Base-by-base conservation (phyloP, 2,329 filamentous ascomycete genomes). In the Paraphoma sp. region DNA sequence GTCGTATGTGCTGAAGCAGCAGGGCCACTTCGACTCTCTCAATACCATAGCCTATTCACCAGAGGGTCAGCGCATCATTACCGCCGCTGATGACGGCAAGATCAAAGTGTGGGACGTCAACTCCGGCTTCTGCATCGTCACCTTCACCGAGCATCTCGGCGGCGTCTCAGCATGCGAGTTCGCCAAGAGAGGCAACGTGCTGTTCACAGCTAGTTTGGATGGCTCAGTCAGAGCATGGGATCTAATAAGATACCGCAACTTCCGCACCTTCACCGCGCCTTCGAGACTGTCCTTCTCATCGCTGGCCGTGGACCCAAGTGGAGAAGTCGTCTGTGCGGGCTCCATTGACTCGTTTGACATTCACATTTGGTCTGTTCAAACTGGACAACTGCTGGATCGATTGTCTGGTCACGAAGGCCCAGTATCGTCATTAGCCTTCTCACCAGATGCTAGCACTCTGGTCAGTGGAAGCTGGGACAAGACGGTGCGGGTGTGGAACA, bases 321-420 rank as follows among this genome's bases (percentile, higher is more conserved):
- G 95, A 51, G 96, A 99, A 76, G 91, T 99, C 8, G 91, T 99
- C 3, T 96, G 94, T 57, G 95, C 95, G 9, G 95, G 94, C 2
- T 98, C 94, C 1, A 84, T 96, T 14, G 95, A 99, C 75, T 97
- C 93, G 4, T 98, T 97, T 64, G 94, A 98, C 71, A 92, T 99
- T 49, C 93, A 99, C 78, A 91, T 99, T 60, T 99, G 95, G 95
- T 97, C 92, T 5, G 96, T 99, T 4, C 95, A 99, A 74, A 99
- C 94, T 0, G 95, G 95, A 2, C 95, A 99, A 76, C 83, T 99
- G 16, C 86, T 99, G 6, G 95, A 99, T 74, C 90, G 90, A 64
- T 82, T 99, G 23, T 86, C 93, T 6, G 96, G 95, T 1, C 95
- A 99, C 67, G 94, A 99, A 79, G 95, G 94, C 0, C 95, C 95